phyloP scores from a whole-genome alignment of 345 rosid species.

The Aquilaria sinensis region DNA sequence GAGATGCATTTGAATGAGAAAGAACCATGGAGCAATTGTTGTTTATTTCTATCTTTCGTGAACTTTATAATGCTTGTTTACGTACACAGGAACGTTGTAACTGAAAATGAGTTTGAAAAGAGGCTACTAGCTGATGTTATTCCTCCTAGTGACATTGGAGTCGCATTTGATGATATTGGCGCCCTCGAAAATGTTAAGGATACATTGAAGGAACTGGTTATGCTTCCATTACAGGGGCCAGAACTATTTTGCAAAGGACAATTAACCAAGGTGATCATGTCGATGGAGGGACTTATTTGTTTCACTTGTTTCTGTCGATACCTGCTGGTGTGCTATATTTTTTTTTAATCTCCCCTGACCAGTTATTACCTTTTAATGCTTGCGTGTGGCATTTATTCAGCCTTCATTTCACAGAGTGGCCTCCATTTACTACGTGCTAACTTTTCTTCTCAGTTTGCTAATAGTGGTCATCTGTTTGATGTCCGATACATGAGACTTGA shows the following conservation, averaged over 20 bases:
- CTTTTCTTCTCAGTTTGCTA: too few relatives aligned
- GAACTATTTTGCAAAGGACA: slow-evolving; percentile 82
- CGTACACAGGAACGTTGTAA: slow-evolving; percentile 67
- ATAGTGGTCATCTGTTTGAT: too few relatives aligned
- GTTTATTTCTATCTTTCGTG: slow-evolving; percentile 1
- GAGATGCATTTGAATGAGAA: neutral
- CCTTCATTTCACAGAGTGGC: too few relatives aligned
- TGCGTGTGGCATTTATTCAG: too few relatives aligned
- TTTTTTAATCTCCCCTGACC: neutral
- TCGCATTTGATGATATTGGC: slow-evolving; percentile 86
- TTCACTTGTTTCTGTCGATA: neutral
- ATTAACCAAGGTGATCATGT: slow-evolving; percentile 24
- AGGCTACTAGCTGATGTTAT: slow-evolving; percentile 74
- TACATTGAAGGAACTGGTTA: slow-evolving; percentile 82
- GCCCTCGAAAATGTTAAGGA: slow-evolving; percentile 92
- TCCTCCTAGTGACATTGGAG: slow-evolving; percentile 83
- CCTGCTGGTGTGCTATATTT: neutral
- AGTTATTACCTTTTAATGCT: neutral
- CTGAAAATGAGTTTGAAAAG: slow-evolving; percentile 84
- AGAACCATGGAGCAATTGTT: slow-evolving; percentile 1
- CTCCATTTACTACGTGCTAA: too few relatives aligned
- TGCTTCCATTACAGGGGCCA: slow-evolving; percentile 88
- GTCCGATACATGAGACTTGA: too few relatives aligned
- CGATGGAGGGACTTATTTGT: neutral
- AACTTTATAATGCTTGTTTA: slow-evolving; percentile 14